Conservation (phyloP, 225 moss, liverwort and hornwort species). For the Asterella californica region DNA sequence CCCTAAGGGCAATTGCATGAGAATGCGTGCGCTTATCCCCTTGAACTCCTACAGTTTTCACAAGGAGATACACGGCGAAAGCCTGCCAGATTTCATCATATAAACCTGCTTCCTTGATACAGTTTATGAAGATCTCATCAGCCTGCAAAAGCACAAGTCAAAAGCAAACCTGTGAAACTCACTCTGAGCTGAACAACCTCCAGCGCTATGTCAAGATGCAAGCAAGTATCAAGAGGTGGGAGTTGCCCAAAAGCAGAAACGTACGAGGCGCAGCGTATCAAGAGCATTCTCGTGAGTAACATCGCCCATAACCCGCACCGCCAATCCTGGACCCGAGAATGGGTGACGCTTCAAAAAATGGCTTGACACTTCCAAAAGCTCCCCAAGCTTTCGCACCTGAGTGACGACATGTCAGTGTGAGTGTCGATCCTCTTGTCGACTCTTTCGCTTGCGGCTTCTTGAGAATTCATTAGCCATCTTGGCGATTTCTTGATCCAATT, state of each 20-base stretch:
- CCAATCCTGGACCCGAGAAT: constrained; percentile 84
- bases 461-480: no score
- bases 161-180: neutral
- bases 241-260: neutral
- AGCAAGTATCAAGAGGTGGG: neutral
- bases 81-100: constrained; percentile 94
- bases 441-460: no score
- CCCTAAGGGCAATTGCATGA: constrained; percentile 76
- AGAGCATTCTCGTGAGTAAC: constrained; percentile 70
- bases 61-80: constrained; percentile 80
- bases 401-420: neutral
- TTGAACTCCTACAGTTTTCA: constrained; percentile 91
- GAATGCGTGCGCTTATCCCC: constrained; percentile 80
- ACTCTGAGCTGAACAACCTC: no score
- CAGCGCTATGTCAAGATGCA: neutral
- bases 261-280: constrained; percentile 67
- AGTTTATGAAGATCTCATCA: constrained; percentile 75
- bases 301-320: constrained; percentile 82
- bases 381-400: constrained; percentile 75
- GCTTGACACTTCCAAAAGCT: constrained; percentile 63
- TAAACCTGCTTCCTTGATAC: constrained; percentile 73
- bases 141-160: constrained; percentile 39
- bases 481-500: no score
- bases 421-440: no score
- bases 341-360: constrained; percentile 78